Evolutionary conservation across 2,329 filamentous ascomycete genomes (phyloP).

Genomic region (Furcasterigmium furcatum): DNA sequence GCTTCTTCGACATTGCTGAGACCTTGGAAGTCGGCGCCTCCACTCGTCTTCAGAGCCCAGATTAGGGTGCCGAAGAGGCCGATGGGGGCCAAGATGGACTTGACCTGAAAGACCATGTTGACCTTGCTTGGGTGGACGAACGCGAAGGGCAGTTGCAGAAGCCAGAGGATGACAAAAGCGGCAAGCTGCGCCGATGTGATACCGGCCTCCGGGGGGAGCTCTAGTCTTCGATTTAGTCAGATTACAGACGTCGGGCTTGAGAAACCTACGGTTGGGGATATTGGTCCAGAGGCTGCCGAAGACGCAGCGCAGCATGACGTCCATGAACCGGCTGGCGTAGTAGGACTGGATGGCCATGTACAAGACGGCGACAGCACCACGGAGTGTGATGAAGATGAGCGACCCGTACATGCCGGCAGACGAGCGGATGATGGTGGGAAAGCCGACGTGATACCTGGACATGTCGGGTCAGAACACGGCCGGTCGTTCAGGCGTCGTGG

Average conservation of each 20-base stretch:
- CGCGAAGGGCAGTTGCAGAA: conserved; percentile 1
- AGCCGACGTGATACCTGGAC: conserved; percentile 11
- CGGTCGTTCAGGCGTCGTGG: no score
- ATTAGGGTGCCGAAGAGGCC: not conserved
- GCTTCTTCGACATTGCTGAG: not conserved
- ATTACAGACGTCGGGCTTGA: no score
- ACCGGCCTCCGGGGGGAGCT: no score
- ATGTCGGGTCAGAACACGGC: no score
- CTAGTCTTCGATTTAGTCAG: no score
- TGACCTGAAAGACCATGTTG: not conserved
- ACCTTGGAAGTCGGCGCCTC: not conserved
- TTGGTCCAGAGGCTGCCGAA: conserved; percentile 11
- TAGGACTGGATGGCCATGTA: conserved; percentile 11
- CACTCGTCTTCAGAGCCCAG: not conserved
- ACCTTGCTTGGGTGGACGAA: conserved; percentile 1
- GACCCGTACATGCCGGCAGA: conserved; percentile 10
- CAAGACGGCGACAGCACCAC: conserved; percentile 10
- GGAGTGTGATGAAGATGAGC: conserved; percentile 8
- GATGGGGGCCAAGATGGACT: conserved; percentile 1
- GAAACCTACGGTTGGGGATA: conserved; percentile 3
- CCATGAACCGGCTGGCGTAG: conserved; percentile 10
- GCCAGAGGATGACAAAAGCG: no score
- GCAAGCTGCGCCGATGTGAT: no score
- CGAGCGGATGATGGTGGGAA: conserved; percentile 7
- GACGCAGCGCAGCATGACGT: conserved; percentile 11